Evolutionary conservation across 208 protist species (phyloP).

Genomic region (Crithidia expoeki): DNA sequence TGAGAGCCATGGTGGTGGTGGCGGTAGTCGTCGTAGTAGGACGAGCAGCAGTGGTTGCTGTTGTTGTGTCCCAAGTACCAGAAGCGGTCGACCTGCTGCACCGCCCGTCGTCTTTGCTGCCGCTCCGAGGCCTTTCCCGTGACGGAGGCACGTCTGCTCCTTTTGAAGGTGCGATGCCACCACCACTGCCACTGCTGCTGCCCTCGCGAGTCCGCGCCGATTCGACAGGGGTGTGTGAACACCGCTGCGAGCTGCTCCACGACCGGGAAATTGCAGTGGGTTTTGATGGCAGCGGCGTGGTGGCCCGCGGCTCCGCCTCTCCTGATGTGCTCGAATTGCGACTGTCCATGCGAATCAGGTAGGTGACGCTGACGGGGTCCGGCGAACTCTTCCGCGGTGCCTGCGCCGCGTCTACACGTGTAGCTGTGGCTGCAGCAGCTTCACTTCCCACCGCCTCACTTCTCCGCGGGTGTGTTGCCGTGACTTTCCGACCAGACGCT

Average conservation of each 20-base stretch:
- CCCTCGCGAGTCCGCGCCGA: not conserved
- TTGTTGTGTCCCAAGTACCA: not conserved
- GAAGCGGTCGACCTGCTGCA: not conserved
- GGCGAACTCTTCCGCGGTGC: not conserved
- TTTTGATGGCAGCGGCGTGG: constrained; percentile 19
- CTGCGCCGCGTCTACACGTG: not conserved
- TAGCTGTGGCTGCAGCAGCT: constrained; percentile 1
- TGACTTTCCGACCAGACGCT: not conserved
- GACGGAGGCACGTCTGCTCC: not conserved
- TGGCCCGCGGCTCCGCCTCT: constrained; percentile 16
- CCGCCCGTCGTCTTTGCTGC: constrained; percentile 2
- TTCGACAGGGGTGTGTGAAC: not conserved
- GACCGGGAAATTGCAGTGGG: constrained; percentile 2
- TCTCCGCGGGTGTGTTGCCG: not conserved
- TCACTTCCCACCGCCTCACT: not conserved
- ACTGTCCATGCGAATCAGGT: not conserved
- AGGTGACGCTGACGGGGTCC: not conserved
- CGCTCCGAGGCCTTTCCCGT: not conserved
- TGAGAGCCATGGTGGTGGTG: constrained; percentile 33
- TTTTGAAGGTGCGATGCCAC: not conserved
- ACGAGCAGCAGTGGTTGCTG: not conserved
- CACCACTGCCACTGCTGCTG: too few species aligned
- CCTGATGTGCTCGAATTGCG: constrained; percentile 4
- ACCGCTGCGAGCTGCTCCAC: constrained; percentile 15
- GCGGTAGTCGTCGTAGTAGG: constrained; percentile 20